Evolutionary conservation across 768 basidiomycete species (phyloP), one percentile per base, ranked within the genome.

Genomic region (Xerocomellus dryophilus): DNA sequence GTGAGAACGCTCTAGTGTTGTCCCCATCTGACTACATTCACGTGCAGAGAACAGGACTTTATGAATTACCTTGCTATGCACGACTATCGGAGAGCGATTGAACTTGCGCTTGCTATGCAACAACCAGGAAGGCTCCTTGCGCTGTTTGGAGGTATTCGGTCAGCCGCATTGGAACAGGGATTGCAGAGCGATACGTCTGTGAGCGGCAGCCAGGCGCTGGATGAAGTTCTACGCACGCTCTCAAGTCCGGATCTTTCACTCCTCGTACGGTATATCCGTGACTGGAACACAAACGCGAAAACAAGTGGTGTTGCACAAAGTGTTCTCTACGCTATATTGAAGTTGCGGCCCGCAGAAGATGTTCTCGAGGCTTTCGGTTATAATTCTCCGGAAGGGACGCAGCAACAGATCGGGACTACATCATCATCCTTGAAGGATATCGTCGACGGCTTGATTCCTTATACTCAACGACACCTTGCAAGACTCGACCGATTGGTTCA

Each of bases 241-340:
- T 71, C 80, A 0, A 77, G 81, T 5, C 68, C 83, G 14, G 94
- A 98, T 60, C 81, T 98, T 25, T 86, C 84, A 7, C 84, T 85
- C 52, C 78, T 99, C 34, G 75, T 98, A 49, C 81, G 81, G 17
- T 94, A 90, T 70, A 79, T 93, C 41, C 80, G 90, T 43, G 85
- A 88, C 60, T 99, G 97, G 97, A 99, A 98, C 70, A 84, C 94
- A n/a, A 87, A 85, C 57, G 89, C 90, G n/a, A 86, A 85, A 65
- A 93, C 90, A 20, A 88, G 89, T 57, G 77, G 74, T 17, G 80
- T 97, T 41, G 96, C 96, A 7, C 97, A 99, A 73, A 76, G 75
- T 31, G 78, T 98, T 39, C 71, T 99, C 51, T 82, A 89, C 64
- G 86, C 93, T 5, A 73, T 98, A 46, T 70, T 98, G 56, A 90